A percentile compares a stretch with the other conserved stretches of the same genome.
These are phyloP conservation scores for Entrophospora sp. DNA, from an alignment of 192 early-diverging fungal species.

Conservation along the genomic window DNA sequence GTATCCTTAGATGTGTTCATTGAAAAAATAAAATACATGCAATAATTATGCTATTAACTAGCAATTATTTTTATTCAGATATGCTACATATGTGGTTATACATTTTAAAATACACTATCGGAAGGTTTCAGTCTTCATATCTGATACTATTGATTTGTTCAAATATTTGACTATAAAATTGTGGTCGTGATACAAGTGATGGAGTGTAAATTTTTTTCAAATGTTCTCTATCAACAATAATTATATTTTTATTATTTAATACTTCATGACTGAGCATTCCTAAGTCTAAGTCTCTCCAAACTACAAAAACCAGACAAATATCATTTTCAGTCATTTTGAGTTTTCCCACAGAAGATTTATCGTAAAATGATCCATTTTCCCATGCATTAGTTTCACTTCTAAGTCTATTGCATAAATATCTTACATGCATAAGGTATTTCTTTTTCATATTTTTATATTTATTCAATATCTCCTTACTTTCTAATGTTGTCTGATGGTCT, in stretches of 20 bases:
- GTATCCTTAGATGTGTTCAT: neutral
- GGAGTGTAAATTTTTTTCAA: neutral
- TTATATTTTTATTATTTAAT: slow-evolving; percentile 8
- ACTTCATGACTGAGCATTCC: neutral
- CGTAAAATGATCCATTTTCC: neutral
- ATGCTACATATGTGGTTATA: neutral
- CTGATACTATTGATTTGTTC: neutral
- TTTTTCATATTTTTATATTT: slow-evolving; percentile 2
- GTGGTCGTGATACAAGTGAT: slow-evolving; percentile 3
- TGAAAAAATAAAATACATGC: neutral
- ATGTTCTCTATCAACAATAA: slow-evolving; percentile 4
- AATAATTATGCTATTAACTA: no score
- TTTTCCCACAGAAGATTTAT: slow-evolving; percentile 6
- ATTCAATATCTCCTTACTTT: neutral
- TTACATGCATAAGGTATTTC: slow-evolving; percentile 4
- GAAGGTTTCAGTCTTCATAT: neutral
- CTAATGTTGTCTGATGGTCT: neutral
- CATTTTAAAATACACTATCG: neutral
- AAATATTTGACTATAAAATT: neutral
- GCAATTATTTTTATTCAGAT: no score
- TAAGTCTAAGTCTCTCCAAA: neutral
- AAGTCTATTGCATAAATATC: neutral
- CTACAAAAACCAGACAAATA: neutral
- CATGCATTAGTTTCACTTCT: neutral
- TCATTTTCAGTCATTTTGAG: neutral